Evolutionary conservation across 768 basidiomycete species (phyloP), one percentile per base, ranked within the genome.

Genomic region (Goffeauzyma gilvescens): DNA sequence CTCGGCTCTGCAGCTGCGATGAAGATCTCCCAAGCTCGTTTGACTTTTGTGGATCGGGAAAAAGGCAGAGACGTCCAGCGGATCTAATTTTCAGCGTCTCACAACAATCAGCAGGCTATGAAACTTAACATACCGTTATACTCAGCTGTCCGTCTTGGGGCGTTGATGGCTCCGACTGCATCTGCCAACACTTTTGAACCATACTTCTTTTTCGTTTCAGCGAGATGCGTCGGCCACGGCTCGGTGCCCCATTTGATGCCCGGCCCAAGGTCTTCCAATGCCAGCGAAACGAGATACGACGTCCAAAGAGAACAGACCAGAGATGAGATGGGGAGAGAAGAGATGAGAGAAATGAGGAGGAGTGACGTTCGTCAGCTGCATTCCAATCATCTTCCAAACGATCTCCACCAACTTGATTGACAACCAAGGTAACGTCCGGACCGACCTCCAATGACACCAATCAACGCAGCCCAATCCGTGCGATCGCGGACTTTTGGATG

Each of bases 381-480:
- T n/a, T n/a, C n/a, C n/a, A n/a, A n/a, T n/a, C n/a, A n/a, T n/a
- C n/a, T n/a, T n/a, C n/a, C n/a, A n/a, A n/a, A n/a, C n/a, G n/a
- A n/a, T n/a, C n/a, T 51, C 51, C 42, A 58, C 42, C 3, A 50
- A 65, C 40, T 50, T 55, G 50, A 62, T 55, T 13, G 53, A 48
- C 6, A 57, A 52, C 4, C 65, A 64, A n/a, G n/a, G n/a, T n/a
- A n/a, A n/a, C 6, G n/a, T n/a, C n/a, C n/a, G n/a, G n/a, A 64
- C 60, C 49, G 18, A 59, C 69, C 69, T 17, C 71, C 69, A 44
- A 68, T 65, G 8, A 67, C 64, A 7, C 71, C 69, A 25, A 71
- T 48, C 34, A 58, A 54, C 38, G 65, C 69, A 51, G 53, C 62
- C 65, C 63, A 67, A 45, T 54, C 65, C n/a, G 66, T 59, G 5